These are phyloP conservation scores for Rubia occidens DNA, from an alignment of 305 asterid genomes.

Conservation along the genomic window DNA sequence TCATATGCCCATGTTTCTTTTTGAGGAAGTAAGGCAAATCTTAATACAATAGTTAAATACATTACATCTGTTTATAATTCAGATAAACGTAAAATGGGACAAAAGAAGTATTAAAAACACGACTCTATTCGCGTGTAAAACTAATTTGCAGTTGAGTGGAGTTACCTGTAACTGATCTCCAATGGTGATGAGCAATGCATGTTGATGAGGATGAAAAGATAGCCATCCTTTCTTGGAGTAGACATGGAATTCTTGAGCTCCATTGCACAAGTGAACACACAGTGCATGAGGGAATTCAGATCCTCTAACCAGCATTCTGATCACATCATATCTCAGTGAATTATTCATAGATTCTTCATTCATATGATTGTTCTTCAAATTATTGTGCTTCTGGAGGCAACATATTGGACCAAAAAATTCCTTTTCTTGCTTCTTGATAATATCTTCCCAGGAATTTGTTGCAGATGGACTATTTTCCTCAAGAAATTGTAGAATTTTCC, in stretches of 20 bases:
- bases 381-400: conserved; percentile 42
- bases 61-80: too few relatives aligned
- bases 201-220: conserved; percentile 44
- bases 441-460: neutral
- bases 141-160: neutral
- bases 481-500: conserved; percentile 34
- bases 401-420: conserved; percentile 31
- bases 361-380: conserved; percentile 21
- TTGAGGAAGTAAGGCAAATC: too few relatives aligned
- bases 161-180: conserved; percentile 72
- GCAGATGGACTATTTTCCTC: conserved; percentile 19
- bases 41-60: too few relatives aligned
- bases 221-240: conserved; percentile 84
- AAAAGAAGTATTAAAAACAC: too few relatives aligned
- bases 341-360: conserved; percentile 24
- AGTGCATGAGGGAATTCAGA: conserved; percentile 63
- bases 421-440: conserved; percentile 23
- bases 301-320: conserved; percentile 66
- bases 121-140: neutral
- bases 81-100: too few relatives aligned
- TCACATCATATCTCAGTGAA: conserved; percentile 57
- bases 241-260: conserved; percentile 60
- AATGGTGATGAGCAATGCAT: conserved; percentile 46
- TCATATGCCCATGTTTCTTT: too few relatives aligned
- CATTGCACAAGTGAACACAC: conserved; percentile 56